Evolutionary conservation across 805 yeast species (phyloP), one percentile per base, ranked within the genome.

Genomic region (Saturnispora zaruensis): DNA sequence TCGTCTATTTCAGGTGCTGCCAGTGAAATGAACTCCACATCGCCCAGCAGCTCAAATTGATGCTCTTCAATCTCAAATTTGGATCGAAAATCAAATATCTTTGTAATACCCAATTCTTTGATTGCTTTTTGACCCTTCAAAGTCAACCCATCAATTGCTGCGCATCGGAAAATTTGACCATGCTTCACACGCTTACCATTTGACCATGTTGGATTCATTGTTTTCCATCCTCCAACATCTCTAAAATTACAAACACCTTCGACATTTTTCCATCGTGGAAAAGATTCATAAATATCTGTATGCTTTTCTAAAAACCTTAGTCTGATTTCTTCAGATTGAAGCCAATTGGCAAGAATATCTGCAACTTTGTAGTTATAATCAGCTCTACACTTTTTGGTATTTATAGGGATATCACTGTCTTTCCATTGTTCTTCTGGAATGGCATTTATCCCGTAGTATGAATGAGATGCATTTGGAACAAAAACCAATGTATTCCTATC

Each of bases 191-290:
- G 75, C 5, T 62, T 52, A 2, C 60, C 65, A 8, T 63, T 64
- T 21, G 64, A 54, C 50, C 50, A 47, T 4, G 18, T 41, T 9
- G 50, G 50, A n/a, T 18, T 16, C 7, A 9, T n/a, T 0, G 79
- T 66, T 48, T 64, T 66, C 78, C 84, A 87, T 13, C 95, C 96
- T 1, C 96, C 96, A 50, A 82, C 61, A 59, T 88, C 96, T 54
- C 96, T 72, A 58, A 86, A 83, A 58, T 87, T 87, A 38, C 75
- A 64, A 20, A 86, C 76, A 0, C 89, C 90, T 6, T 82, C 85
- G 20, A 86, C 73, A 0, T 64, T 46, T 55, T 78, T 78, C 82
- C 85, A 82, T 51, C 90, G 67, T 2, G 78, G 66, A 20, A 68
- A 41, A 41, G 41, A 57, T n/a, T 63, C 60, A 5, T 73, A 74